These are phyloP conservation scores for Apiospora saccharicola DNA, from an alignment of 2,329 filamentous ascomycete species.

Conservation along the genomic window DNA sequence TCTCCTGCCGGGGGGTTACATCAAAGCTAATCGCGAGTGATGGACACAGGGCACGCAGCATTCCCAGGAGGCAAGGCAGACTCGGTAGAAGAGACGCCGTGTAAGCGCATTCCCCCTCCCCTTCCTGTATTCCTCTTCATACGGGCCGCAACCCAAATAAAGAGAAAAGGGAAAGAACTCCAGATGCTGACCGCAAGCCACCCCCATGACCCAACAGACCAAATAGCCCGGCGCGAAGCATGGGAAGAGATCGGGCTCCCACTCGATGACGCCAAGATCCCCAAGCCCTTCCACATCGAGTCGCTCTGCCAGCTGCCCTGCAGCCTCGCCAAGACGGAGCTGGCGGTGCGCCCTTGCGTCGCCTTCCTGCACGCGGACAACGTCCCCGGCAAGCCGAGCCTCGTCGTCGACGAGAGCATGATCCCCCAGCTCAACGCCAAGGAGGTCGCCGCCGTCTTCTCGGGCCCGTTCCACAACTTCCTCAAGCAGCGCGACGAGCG, in stretches of 20 bases:
- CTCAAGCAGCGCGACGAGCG: conserved; percentile 67
- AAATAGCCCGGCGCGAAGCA: conserved; percentile 89
- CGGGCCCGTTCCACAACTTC: conserved; percentile 87
- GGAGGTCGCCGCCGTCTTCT: conserved; percentile 94
- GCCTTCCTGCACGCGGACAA: conserved; percentile 76
- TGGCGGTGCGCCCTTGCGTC: conserved; percentile 78
- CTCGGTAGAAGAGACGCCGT: conserved; percentile 63
- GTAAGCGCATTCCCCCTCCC: conserved; percentile 46
- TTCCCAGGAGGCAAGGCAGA: conserved; percentile 82
- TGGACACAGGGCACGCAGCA: conserved; percentile 71
- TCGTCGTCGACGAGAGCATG: conserved; percentile 71
- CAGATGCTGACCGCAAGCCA: not conserved
- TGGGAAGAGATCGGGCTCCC: conserved; percentile 94
- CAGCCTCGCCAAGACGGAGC: conserved; percentile 75
- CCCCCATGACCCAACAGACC: conserved; percentile 56
- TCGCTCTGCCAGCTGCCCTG: conserved; percentile 86
- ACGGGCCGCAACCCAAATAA: not conserved
- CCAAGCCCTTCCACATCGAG: conserved; percentile 82
- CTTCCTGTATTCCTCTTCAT: not conserved
- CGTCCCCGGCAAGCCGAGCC: conserved; percentile 38
- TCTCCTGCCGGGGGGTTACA: not conserved
- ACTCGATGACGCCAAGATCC: conserved; percentile 71
- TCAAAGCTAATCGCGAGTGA: not conserved
- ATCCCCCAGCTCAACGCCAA: conserved; percentile 85
- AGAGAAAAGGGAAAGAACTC: not conserved